Base-by-base conservation (phyloP, 169 alveolate species). In the Toxoplasma gondii region DNA sequence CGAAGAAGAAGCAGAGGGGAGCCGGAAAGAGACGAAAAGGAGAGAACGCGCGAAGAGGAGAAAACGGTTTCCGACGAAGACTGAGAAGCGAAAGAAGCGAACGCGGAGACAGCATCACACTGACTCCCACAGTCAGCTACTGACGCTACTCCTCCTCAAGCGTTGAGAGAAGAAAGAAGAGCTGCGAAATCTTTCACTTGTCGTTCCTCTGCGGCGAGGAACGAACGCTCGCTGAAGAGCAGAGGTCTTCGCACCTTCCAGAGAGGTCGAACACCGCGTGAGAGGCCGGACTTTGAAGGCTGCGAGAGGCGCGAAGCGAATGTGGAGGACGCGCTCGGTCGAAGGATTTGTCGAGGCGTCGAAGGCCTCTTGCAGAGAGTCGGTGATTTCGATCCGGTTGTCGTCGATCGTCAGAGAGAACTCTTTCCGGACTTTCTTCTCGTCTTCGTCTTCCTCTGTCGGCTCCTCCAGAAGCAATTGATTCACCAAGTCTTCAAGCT, bases 181-280 rank as follows among this genome's bases (percentile, higher is more conserved):
- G 58, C 58, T 12, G 4, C 58, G 22, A 49, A 49, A 49, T 49
- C 58, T 4, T 49, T 49, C 58, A 49, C 22, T 49, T 49, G 58
- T 49, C 58, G n/a, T n/a, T n/a, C n/a, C n/a, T n/a, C n/a, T n/a
- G 58, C 4, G 58, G 58, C 4, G 58, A 49, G 58, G 58, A 7
- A 7, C 58, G 58, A 12, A 12, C 4, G 22, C 12, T 4, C 22
- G 58, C 58, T 4, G 58, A 49, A 12, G 12, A 12, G 58, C 58
- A 49, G 4, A 4, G 4, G 58, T 49, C 22, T 49, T 49, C 58
- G 29, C 19, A 92, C 98, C 99, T 91, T 97, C 98, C 88, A 98
- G 96, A 12, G 99, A 97, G 16, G 98, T 94, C 10, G 98, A 96
- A 94, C 99, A 98, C n/a, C 99, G 96, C 2, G 98, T 97, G 88